Conservation (phyloP, 352 stramenopile species). For the Pythium phragmiticola region DNA sequence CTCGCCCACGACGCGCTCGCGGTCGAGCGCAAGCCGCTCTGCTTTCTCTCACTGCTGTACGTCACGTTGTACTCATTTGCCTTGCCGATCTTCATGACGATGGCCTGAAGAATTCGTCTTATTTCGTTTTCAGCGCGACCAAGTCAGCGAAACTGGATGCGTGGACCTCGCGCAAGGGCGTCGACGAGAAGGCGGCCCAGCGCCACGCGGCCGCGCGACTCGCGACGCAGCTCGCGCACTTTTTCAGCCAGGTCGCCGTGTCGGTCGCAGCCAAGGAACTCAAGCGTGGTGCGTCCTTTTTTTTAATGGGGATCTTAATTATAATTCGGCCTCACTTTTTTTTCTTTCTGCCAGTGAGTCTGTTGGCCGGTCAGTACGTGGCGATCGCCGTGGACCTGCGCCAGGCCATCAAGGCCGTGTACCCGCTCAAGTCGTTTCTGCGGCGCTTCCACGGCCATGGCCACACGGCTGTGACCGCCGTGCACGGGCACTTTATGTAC, state of each 20-base stretch:
- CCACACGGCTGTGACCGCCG: constrained; percentile 51
- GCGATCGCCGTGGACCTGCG: constrained; percentile 44
- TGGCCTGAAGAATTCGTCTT: background rate
- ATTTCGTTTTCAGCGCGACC: constrained; percentile 27
- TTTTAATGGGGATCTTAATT: background rate
- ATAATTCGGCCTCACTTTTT: background rate
- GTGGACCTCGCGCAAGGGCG: constrained; percentile 28
- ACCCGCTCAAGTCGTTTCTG: constrained; percentile 69
- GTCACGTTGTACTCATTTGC: constrained; percentile 6
- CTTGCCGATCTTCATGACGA: background rate
- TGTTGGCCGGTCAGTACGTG: constrained; percentile 51
- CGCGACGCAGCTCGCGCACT: constrained; percentile 44
- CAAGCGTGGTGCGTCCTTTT: constrained; percentile 35
- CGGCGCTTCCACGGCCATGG: constrained; percentile 57
- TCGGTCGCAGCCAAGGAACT: constrained; percentile 57
- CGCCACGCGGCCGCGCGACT: constrained; percentile 19
- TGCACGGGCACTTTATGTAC: constrained; percentile 76
- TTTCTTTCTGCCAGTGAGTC: constrained; percentile 37
- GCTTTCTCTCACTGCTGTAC: constrained; percentile 51
- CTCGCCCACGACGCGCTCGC: constrained; percentile 50
- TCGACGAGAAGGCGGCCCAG: constrained; percentile 31
- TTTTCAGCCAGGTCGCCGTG: constrained; percentile 51
- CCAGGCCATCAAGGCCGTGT: constrained; percentile 62
- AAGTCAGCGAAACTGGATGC: constrained; percentile 63
- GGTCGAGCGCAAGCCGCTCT: constrained; percentile 49